These are phyloP conservation scores for Pholiota conissans DNA, from an alignment of 768 basidiomycete genomes.

Conservation along the genomic window DNA sequence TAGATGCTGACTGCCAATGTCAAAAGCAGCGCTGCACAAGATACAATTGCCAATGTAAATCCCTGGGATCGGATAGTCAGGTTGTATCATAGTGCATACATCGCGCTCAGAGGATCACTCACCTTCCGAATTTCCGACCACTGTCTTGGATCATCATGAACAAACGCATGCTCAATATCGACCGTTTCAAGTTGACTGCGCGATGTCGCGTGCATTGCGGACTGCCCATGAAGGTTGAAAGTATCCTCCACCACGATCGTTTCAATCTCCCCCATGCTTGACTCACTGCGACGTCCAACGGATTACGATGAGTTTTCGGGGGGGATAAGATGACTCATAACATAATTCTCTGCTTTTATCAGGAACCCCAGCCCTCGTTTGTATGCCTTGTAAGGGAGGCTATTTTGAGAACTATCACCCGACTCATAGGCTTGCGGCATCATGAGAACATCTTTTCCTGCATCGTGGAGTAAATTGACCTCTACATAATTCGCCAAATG, in stretches of 20 bases:
- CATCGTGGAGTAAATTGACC: too few species aligned
- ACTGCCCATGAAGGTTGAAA: not conserved
- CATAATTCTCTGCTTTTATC: not conserved
- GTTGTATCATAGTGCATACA: too few species aligned
- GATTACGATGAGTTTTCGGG: not conserved
- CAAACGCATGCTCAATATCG: constrained; percentile 5
- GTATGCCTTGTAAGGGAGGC: not conserved
- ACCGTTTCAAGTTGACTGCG: not conserved
- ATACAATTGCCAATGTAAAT: constrained; percentile 11
- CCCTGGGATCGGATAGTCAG: not conserved
- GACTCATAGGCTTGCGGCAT: not conserved
- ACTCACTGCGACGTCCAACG: not conserved
- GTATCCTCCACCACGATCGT: not conserved
- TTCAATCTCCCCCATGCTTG: not conserved
- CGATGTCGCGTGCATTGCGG: not conserved
- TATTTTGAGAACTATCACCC: not conserved
- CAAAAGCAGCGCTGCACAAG: constrained; percentile 8
- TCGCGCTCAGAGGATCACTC: not conserved
- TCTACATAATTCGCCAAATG: not conserved
- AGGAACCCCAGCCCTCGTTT: not conserved
- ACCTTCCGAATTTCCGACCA: constrained; percentile 8
- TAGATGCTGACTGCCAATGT: constrained; percentile 11
- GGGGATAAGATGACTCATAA: not conserved
- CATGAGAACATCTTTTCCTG: not conserved
- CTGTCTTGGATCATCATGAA: constrained; percentile 7